phyloP scores from a whole-genome alignment of 257 asterid genomes.

The Gynochthodes officinalis region DNA sequence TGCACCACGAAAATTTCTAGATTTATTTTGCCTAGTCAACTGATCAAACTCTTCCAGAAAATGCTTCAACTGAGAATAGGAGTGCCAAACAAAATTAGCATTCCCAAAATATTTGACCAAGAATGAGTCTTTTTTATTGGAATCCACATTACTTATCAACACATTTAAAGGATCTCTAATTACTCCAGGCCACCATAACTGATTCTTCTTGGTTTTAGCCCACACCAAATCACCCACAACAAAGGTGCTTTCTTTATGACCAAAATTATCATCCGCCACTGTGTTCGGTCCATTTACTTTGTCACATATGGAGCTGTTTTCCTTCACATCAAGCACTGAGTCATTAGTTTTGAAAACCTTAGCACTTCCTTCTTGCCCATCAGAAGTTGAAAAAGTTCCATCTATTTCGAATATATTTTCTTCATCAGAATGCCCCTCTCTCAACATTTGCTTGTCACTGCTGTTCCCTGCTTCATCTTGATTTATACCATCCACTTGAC shows the following conservation, averaged over 20 bases:
- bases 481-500: slow-evolving; percentile 43
- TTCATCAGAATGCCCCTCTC: slow-evolving; percentile 10
- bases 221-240: slow-evolving; percentile 67
- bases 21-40: slow-evolving; percentile 39
- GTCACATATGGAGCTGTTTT: slow-evolving; percentile 17
- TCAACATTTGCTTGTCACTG: slow-evolving; percentile 8
- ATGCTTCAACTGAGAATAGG: slow-evolving; percentile 52
- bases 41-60: slow-evolving; percentile 54
- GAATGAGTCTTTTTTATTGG: slow-evolving; percentile 27
- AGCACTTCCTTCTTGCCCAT: slow-evolving; percentile 18
- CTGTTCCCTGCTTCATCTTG: slow-evolving; percentile 20
- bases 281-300: slow-evolving; percentile 11
- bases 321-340: slow-evolving; percentile 11
- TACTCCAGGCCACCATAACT: slow-evolving; percentile 87
- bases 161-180: slow-evolving; percentile 44
- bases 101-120: slow-evolving; percentile 59
- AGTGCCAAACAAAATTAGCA: slow-evolving; percentile 45
- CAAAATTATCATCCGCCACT: slow-evolving; percentile 13
- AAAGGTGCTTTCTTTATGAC: slow-evolving; percentile 28
- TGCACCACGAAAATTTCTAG: slow-evolving; percentile 49
- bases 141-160: slow-evolving; percentile 20
- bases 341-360: background rate
- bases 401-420: background rate
- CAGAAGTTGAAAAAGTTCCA: background rate
- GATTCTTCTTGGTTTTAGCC: slow-evolving; percentile 55